Base-by-base conservation (phyloP, 257 asterid species). In the Jacaranda copaia region DNA sequence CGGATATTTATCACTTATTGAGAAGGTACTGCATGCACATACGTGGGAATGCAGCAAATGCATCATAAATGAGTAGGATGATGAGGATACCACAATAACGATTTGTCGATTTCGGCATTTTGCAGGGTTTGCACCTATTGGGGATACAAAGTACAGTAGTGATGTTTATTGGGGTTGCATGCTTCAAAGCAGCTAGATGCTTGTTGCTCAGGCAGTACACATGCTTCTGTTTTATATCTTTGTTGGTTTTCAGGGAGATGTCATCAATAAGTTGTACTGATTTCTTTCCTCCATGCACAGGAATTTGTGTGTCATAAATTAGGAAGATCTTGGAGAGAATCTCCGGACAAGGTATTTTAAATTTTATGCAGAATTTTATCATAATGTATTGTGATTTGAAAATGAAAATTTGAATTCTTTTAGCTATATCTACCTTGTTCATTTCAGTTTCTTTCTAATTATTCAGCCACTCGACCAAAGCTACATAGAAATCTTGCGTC, bases 171-270 rank as follows among this genome's bases (percentile, higher is more conserved):
- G 99, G 99, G 99, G 99, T 32, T 96, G 99, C 82, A 96, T 96
- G 99, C 88, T 93, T 68, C 91, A 98, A 74, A 93, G 99, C 89
- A 89, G 99, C 87, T 98, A 96, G 88, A 96, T 96, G 99, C 99
- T 96, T 85, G 93, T 96, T 79, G 97, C 98, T 61, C 98, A 95
- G 96, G 99, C 77, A 86, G 78, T 65, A 79, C 69, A 69, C 73
- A 53, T 56, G 79, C 53, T 55, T 56, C 74, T 40, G 25, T 74
- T 77, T 56, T 9, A 15, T 75, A 13, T 66, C 20, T 73, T 76
- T 67, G n/a, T 66, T 68, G 64, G 59, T 62, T 75, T 66, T 58
- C 55, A 53, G 19, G 65, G 46, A 60, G 63, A 72, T 66, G 25
- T 7, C 13, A 7, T 48, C 14, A 15, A 35, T 58, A 20, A 18